Base-by-base conservation (phyloP, 2,329 filamentous ascomycete genomes). In the Fusarium caatingaense region DNA sequence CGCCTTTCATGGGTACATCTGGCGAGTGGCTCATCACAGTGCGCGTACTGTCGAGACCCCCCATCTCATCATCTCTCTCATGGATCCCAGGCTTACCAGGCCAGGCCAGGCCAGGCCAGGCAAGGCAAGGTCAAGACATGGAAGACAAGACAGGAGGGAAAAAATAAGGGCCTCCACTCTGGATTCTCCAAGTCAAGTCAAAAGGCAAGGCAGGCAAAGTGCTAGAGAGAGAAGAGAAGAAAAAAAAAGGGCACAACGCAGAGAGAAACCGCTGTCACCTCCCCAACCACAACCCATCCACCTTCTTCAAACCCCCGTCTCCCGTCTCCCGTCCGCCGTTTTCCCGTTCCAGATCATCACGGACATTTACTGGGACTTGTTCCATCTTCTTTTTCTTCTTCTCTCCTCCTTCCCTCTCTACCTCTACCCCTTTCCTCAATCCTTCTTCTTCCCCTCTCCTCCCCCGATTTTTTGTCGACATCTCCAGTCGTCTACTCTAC, bases 331-430 rank as follows among this genome's bases (percentile, higher is more conserved):
- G 67, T 71, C 68, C 72, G 71, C 65, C 65, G 59, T 73, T 72
- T 66, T 67, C 68, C 68, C 57, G 68, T 74, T 73, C 72, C 69
- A 72, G 61, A 74, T 74, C 69, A 71, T 74, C 67, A 48, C 64
- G 68, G 71, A 69, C 61, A 64, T 72, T 71, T 72, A 57, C 66
- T 67, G 66, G 64, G 59, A 63, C 54, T 46, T 55, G 62, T 71
- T 64, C 68, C 64, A 55, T 69, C 60, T 68, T 69, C 60, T 58
- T 58, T 56, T 61, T 61, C 57, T 63, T 60, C n/a, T 46, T 60
- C 61, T 64, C 57, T 63, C 48, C 55, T 68, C 58, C 49, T 59
- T 58, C 44, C 37, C 59, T 62, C 50, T 42, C 54, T 60, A 47
- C 44, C 61, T 64, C 50, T 47, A 61, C 63, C 55, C 65, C 63